Base-by-base conservation (phyloP, 176 grass and related monocot genomes). In the Aegilops tauschii region DNA sequence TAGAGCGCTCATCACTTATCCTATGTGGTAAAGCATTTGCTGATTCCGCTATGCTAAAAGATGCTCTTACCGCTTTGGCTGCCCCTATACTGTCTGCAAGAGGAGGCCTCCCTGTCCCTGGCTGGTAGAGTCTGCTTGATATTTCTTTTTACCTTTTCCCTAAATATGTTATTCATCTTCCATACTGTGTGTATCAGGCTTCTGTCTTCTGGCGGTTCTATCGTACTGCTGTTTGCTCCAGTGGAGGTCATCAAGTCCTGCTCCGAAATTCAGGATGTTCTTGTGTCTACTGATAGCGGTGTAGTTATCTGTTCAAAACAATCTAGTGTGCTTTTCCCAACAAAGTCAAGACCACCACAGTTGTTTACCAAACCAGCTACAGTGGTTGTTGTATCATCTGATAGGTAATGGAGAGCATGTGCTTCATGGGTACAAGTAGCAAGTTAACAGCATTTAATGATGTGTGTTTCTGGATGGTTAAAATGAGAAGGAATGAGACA, bases 21-120 rank as follows among this genome's bases (percentile, higher is more conserved):
- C 82, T 98, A 59, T 95, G 93, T 17, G 96, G 96, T 79, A 98
- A 95, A 91, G 92, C 96, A 58, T 96, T 89, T 70, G 69, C 88
- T 76, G 88, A 94, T 94, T 73, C 66, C 59, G 70, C 61, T 80
- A 65, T 85, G 69, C 61, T 92, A 49, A 96, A 92, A 86, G 78
- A 90, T 92, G 92, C 93, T 84, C 84, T 98, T 76, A 32, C 83
- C 39, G 93, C 96, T 82, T 88, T 98, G 84, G 68, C 96, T 86
- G 86, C 87, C 72, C 96, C 96, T 5, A 49, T 96, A 82, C 85
- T 95, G 64, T 95, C 65, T 82, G 90, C 93, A 88, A 92, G 93
- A 86, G 93, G 92, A 72, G 93, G 90, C 49, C 82, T 98, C 64
- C 93, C 90, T 5, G 49, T 94, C 76, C 85, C 88, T 80, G 92